Evolutionary conservation across 257 asterid species (phyloP).

Genomic region (Leonotis leonurus): DNA sequence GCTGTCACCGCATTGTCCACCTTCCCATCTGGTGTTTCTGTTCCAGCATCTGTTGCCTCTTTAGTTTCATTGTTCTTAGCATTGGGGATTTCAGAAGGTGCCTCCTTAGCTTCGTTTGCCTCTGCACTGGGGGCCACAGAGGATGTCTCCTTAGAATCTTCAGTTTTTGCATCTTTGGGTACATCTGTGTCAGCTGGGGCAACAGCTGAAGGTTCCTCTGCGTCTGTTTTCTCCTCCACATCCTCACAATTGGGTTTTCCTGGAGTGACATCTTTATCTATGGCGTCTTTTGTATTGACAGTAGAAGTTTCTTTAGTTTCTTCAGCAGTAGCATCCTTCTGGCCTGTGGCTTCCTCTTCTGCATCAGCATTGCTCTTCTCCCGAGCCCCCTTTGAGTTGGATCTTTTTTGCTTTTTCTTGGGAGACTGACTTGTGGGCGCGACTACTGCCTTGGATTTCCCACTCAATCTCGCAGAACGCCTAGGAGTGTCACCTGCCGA

Average conservation of each 20-base stretch:
- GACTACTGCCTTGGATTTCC: conserved; percentile 35
- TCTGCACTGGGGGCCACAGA: neutral
- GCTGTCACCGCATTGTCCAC: conserved; percentile 11
- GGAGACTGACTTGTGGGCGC: conserved; percentile 32
- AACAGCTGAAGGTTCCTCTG: conserved; percentile 8
- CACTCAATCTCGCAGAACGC: conserved; percentile 55
- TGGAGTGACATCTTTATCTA: conserved; percentile 9
- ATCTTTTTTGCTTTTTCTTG: conserved; percentile 39
- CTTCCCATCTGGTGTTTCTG: conserved; percentile 12
- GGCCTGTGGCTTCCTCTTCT: conserved; percentile 24
- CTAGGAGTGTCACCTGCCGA: conserved; percentile 52
- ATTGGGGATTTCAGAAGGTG: neutral
- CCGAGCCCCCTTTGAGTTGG: conserved; percentile 18
- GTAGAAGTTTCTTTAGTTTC: conserved; percentile 20
- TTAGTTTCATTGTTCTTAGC: conserved; percentile 4
- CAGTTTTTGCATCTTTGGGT: neutral
- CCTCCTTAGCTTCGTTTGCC: conserved; percentile 4
- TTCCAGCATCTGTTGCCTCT: neutral
- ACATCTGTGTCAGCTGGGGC: neutral
- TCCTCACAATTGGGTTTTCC: conserved; percentile 13
- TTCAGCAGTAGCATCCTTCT: conserved; percentile 22
- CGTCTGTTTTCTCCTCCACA: conserved; percentile 15
- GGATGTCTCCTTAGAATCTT: conserved; percentile 7
- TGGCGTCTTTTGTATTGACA: conserved; percentile 7
- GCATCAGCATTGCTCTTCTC: conserved; percentile 27